A percentile compares a stretch with the other conserved stretches of the same genome.
These are phyloP conservation scores for Aspergillus saccharolyticus DNA, from an alignment of 495 filamentous ascomycete genomes.

Conservation along the genomic window DNA sequence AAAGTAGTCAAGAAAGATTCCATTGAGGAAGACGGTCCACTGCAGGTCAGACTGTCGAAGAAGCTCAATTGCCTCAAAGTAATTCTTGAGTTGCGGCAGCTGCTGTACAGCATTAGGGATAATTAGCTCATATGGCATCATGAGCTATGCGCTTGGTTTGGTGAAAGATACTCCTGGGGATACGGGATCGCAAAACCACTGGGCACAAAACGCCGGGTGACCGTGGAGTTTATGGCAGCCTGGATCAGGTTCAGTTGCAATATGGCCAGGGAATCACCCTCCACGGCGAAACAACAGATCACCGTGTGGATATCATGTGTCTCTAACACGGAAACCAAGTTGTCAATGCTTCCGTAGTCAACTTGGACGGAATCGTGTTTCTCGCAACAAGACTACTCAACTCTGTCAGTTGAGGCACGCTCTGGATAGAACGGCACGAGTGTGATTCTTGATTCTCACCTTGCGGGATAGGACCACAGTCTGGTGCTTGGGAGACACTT, in stretches of 20 bases:
- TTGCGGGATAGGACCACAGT: constrained; percentile 36
- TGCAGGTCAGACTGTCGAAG: constrained; percentile 27
- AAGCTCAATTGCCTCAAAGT: constrained; percentile 14
- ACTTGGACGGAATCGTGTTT: constrained; percentile 22
- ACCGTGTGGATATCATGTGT: constrained; percentile 39
- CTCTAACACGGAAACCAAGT: constrained; percentile 29
- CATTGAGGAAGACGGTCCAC: constrained; percentile 36
- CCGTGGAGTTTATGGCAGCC: constrained; percentile 31
- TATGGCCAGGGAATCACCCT: constrained; percentile 10
- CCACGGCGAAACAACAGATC: constrained; percentile 36
- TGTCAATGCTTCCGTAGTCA: constrained; percentile 32
- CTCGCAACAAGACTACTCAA: constrained; percentile 6
- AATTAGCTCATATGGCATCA: not conserved
- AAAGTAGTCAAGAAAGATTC: constrained; percentile 43
- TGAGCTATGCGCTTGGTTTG: not conserved
- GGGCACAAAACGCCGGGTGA: constrained; percentile 34
- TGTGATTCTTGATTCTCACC: constrained; percentile 15
- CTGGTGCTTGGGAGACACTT: constrained; percentile 24
- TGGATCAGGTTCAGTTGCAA: constrained; percentile 29
- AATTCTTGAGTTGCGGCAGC: constrained; percentile 14
- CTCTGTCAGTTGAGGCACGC: not conserved
- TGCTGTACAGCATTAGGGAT: not conserved
- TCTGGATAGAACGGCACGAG: constrained; percentile 1
- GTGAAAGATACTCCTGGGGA: constrained; percentile 6
- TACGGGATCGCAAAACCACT: constrained; percentile 31